Conservation (phyloP, 495 filamentous ascomycete genomes). For the Parathielavia appendiculata region DNA sequence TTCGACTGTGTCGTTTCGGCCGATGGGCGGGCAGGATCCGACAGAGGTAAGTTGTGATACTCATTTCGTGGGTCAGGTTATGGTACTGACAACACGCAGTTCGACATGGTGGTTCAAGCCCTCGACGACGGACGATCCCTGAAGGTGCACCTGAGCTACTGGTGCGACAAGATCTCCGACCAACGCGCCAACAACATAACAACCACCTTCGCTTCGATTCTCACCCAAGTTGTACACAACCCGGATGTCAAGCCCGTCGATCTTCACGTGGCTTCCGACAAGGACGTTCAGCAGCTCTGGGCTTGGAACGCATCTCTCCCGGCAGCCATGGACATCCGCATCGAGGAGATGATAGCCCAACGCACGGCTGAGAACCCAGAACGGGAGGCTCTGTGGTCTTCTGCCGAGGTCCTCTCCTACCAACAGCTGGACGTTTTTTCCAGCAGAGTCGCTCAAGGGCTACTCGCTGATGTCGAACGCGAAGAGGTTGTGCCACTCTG, state of each 20-base stretch:
- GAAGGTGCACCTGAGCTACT: slow-evolving; percentile 10
- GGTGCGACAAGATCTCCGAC: slow-evolving; percentile 12
- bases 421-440: slow-evolving; percentile 7
- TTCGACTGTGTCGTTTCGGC: not conserved
- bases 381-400: slow-evolving; percentile 8
- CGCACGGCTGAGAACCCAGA: slow-evolving; percentile 9
- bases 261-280: slow-evolving; percentile 7
- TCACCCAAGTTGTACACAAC: slow-evolving; percentile 5
- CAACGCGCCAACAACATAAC: slow-evolving; percentile 9
- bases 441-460: not conserved
- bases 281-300: slow-evolving; percentile 9
- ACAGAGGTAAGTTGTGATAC: slow-evolving; percentile 10
- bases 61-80: not conserved
- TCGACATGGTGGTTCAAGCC: slow-evolving; percentile 11
- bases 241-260: slow-evolving; percentile 3
- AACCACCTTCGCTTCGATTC: slow-evolving; percentile 7
- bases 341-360: slow-evolving; percentile 13
- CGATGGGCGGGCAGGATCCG: slow-evolving; percentile 8
- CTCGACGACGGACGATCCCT: slow-evolving; percentile 6
- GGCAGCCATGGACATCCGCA: slow-evolving; percentile 3
- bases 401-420: slow-evolving; percentile 3
- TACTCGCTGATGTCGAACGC: slow-evolving; percentile 2
- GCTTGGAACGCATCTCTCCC: slow-evolving; percentile 9
- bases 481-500: slow-evolving; percentile 45
- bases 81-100: slow-evolving; percentile 2